Percentiles rank a stretch among this genome's conserved stretches.
Evolutionary conservation across 148 eudicot genomes (phyloP).

Genomic region (Heliamphora exappendiculata): DNA sequence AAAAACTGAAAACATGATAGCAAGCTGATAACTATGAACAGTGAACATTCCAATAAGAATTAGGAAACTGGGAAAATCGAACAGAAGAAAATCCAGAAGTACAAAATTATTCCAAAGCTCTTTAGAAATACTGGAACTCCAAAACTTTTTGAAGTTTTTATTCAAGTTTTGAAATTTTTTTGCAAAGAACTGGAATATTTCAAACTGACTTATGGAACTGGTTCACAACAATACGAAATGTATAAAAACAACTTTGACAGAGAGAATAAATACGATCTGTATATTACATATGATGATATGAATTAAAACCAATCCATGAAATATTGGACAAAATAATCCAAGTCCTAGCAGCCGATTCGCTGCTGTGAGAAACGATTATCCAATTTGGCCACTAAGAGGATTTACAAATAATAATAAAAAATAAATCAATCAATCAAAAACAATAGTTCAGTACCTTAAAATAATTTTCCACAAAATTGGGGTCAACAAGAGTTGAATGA

Average conservation of each 20-base stretch:
- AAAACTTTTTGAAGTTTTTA: not conserved
- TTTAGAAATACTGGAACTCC: not conserved
- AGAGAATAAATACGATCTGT: not conserved
- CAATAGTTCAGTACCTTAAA: constrained; percentile 51
- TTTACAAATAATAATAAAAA: too few relatives aligned
- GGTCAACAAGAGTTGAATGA: constrained; percentile 72
- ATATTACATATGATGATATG: not conserved
- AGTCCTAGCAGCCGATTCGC: not conserved
- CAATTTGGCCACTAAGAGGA: not conserved
- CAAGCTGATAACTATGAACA: not conserved
- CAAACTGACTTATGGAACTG: not conserved
- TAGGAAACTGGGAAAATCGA: not conserved
- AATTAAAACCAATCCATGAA: not conserved
- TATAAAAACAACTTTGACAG: not conserved
- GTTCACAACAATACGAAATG: not conserved
- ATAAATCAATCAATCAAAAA: too few relatives aligned
- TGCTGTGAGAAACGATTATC: not conserved
- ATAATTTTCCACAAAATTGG: constrained; percentile 92
- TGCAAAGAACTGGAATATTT: not conserved
- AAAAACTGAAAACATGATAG: not conserved
- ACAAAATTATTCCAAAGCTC: not conserved
- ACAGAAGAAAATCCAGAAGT: not conserved
- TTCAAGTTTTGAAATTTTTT: not conserved
- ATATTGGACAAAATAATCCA: not conserved
- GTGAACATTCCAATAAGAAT: not conserved